Base-by-base conservation (phyloP, 805 yeast genomes). In the Schizosaccharomyces octosporus region DNA sequence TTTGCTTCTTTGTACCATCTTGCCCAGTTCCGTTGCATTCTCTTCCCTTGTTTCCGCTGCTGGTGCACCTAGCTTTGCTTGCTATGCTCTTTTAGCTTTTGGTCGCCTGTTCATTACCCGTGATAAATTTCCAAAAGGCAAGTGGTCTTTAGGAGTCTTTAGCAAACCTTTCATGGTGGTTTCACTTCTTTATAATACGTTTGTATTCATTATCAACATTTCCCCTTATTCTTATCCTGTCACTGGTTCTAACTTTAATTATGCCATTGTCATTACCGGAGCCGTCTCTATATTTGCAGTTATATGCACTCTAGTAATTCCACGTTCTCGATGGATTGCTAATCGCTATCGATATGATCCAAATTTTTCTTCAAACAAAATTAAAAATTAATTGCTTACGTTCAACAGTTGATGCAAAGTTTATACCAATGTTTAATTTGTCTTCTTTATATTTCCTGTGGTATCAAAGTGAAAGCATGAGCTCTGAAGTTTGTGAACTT, bases 141-240 rank as follows among this genome's bases (percentile, higher is more conserved):
- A 42, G 48, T 64, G 62, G 59, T 61, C 64, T n/a, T 62, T 66
- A 59, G 67, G 67, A 17, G 21, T 21, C 21, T 63, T 63, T 15
- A 65, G 66, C 24, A 32, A 62, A 32, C 66, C 67, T 19, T 62
- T 64, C 43, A 60, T 45, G 62, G 36, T 66, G 17, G 62, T 65
- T 31, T 32, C 67, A 2, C 62, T 65, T 41, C 41, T 65, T 13
- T 66, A 65, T 66, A 66, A 66, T 55, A 24, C 62, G 15, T 66
- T 59, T 51, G 59, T 63, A 42, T 55, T 62, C 6, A 65, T 64
- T 13, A 62, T 64, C 19, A 61, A 65, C 39, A 61, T 65, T 27
- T 65, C 67, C 17, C 67, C 67, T 17, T 62, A 62, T 43, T 65
- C 64, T 39, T 66, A 62, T 31, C 67, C 67, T 6, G 67, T 65